Evolutionary conservation across 345 rosid genomes (phyloP).

Genomic region (Reutealis trisperma): DNA sequence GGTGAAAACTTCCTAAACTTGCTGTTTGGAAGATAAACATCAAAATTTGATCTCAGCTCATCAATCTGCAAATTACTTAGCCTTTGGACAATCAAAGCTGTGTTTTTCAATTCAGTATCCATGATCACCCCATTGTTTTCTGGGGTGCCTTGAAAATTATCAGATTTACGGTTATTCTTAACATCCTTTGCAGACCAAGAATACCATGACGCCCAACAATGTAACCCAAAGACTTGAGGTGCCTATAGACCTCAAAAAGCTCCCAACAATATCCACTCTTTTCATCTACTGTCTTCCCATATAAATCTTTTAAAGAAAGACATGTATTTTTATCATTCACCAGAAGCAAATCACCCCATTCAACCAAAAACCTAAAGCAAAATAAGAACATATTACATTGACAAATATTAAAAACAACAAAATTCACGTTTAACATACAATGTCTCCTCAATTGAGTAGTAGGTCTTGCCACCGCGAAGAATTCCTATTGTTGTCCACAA

Average conservation of each 20-base stretch:
- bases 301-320: constrained; percentile 52
- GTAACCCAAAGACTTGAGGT: constrained; percentile 75
- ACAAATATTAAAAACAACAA: neutral
- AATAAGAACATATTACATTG: neutral
- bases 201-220: constrained; percentile 64
- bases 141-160: constrained; percentile 22
- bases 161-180: constrained; percentile 7
- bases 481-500: constrained; percentile 84
- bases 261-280: constrained; percentile 63
- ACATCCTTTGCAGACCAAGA: constrained; percentile 61
- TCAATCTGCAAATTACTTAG: constrained; percentile 47
- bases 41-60: constrained; percentile 51
- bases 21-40: constrained; percentile 79
- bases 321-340: constrained; percentile 36
- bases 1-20: constrained; percentile 83
- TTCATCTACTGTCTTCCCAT: constrained; percentile 51
- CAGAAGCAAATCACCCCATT: constrained; percentile 71
- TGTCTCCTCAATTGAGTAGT: constrained; percentile 72
- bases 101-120: constrained; percentile 13
- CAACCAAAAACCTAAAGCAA: constrained; percentile 62
- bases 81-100: constrained; percentile 25
- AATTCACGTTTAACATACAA: constrained; percentile 46
- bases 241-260: constrained; percentile 62
- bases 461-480: constrained; percentile 51
- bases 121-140: constrained; percentile 8